Evolutionary conservation across 2,329 filamentous ascomycete species (phyloP), one percentile per base, ranked within the genome.

Genomic region (Pyricularia sp.): DNA sequence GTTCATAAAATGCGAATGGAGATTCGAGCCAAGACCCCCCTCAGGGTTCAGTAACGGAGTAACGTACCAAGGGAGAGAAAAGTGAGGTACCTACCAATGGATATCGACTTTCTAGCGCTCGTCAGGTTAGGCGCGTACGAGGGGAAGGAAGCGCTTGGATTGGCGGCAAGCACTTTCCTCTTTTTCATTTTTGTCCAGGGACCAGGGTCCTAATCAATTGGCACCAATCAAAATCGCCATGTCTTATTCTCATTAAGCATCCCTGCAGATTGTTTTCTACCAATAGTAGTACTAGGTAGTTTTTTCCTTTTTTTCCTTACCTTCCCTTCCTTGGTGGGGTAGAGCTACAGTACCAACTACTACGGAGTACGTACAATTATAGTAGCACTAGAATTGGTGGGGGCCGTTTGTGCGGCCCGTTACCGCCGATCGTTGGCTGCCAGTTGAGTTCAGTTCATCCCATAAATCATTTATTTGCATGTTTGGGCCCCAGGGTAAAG

Each of bases 91-190:
- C 33, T 36, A 36, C 33, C 33, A 36, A 36, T 36, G 33, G 33
- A 12, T 36, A 36, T 36, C 33, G 33, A 64, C 26, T n/a, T 33
- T 64, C 63, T 64, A 17, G 64, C 17, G 64, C 31, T 4, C n/a
- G 64, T 25, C 64, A 65, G 64, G 23, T 23, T 65, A 65, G 64
- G 64, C 64, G 64, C 64, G 64, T 25, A 36, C 3, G 31, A 25
- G 23, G 1, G 30, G 31, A 65, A 36, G 31, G 30, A 65, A 30
- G 64, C 64, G 64, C 64, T 36, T 25, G 64, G 64, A 65, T 65
- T 65, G 64, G 64, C 64, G 64, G 31, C 64, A 65, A 33, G 64
- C 64, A 25, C 31, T 65, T 65, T 42, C 42, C 42, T 50, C 42
- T 50, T 36, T 36, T 36, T n/a, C 42, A 17, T 20, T 50, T 50